Evolutionary conservation across 2,329 filamentous ascomycete species (phyloP), one percentile per base, ranked within the genome.

Genomic region (Diaporthe vexans): DNA sequence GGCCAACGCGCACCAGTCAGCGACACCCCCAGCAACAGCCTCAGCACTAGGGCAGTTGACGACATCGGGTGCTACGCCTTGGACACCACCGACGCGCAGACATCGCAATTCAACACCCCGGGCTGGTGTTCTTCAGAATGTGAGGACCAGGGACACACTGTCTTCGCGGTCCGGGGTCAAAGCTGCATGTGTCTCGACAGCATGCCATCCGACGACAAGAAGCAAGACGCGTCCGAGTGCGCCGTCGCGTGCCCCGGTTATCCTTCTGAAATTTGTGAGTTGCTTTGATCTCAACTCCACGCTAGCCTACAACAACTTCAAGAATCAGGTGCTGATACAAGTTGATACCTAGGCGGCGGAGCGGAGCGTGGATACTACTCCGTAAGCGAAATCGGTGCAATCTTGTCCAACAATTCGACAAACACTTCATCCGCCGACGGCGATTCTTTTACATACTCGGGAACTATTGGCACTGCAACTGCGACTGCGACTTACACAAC

Each of bases 171-270:
- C 2, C 29, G 13, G 15, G 8, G 4, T 4, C 2, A 3, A 13
- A 10, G 15, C 21, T 68, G 63, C 33, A 1, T 21, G 13, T 68
- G 63, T 33, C 33, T 68, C 4, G 63, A 54, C 48, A 54, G n/a
- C 48, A 33, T 54, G n/a, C 63, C 63, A 19, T 15, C 63, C 19
- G 33, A 68, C 11, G 63, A 68, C 63, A 40, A 54, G 15, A 68
- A 54, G 40, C n/a, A 7, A 40, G 63, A 68, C n/a, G 33, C 63
- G 33, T 40, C 48, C 33, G 6, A 68, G 46, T 68, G 63, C 63
- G 13, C 40, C n/a, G 46, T 8, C 33, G 15, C n/a, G 3, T 68
- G 63, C 63, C 63, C 63, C 21, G 63, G 63, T 46, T 68, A 21
- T 29, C 1, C 3, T 13, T 5, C 0, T 1, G 0, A 68, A 7